Evolutionary conservation across 2,329 filamentous ascomycete species (phyloP).

Genomic region (Fusarium sp.): DNA sequence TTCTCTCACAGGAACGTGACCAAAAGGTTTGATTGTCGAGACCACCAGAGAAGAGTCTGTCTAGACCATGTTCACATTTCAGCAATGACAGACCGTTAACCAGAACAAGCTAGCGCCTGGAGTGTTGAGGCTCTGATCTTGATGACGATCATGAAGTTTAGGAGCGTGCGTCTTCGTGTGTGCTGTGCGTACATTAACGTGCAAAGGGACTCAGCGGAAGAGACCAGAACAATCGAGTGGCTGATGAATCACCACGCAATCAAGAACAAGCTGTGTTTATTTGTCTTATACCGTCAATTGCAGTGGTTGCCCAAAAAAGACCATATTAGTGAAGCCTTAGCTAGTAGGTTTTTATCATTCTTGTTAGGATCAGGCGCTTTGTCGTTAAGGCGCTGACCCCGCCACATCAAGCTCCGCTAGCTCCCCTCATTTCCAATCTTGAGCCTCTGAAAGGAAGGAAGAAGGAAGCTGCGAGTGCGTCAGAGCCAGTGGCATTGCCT

Average conservation of each 20-base stretch:
- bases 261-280: neutral
- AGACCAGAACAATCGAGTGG: slow-evolving; percentile 1
- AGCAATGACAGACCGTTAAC: slow-evolving; percentile 3
- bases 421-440: slow-evolving; percentile 23
- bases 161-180: neutral
- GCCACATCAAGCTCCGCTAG: slow-evolving; percentile 38
- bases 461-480: slow-evolving; percentile 4
- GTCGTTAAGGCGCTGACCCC: slow-evolving; percentile 25
- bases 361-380: slow-evolving; percentile 23
- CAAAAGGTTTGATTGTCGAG: slow-evolving; percentile 1
- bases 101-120: slow-evolving; percentile 30
- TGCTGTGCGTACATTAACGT: slow-evolving; percentile 7
- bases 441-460: neutral
- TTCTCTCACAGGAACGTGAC: slow-evolving; percentile 17
- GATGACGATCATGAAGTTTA: slow-evolving; percentile 43
- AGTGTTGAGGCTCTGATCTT: slow-evolving; percentile 37
- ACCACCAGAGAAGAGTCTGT: slow-evolving; percentile 15
- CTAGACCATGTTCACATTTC: slow-evolving; percentile 17
- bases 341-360: neutral
- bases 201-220: neutral
- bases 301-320: slow-evolving; percentile 17
- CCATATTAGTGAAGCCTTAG: neutral
- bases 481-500: slow-evolving; percentile 10
- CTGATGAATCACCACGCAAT: slow-evolving; percentile 31
- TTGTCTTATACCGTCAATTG: neutral